A percentile compares a stretch with the other conserved stretches of the same genome.
Evolutionary conservation across 2,329 filamentous ascomycete genomes (phyloP).

Genomic region (Cercospora sp.): DNA sequence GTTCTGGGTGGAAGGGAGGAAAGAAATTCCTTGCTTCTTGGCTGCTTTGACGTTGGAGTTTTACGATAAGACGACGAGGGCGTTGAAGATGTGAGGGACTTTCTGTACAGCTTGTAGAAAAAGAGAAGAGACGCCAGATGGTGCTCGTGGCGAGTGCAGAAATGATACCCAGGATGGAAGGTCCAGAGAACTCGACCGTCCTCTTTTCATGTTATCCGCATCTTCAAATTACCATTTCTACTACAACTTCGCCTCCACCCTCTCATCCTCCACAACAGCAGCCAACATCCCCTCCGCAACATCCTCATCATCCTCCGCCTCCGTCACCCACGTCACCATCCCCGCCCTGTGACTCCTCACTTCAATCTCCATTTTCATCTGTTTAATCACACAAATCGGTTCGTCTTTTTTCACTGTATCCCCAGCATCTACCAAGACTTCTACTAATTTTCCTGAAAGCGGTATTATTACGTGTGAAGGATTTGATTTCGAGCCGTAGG

Average conservation of each 20-base stretch:
- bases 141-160: not conserved
- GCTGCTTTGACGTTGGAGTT: slow-evolving; percentile 91
- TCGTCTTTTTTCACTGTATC: slow-evolving; percentile 54
- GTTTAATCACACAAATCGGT: slow-evolving; percentile 59
- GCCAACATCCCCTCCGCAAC: slow-evolving; percentile 58
- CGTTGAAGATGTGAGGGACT: slow-evolving; percentile 28
- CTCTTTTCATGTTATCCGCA: too few species aligned
- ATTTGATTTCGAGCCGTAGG: slow-evolving; percentile 53
- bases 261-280: slow-evolving; percentile 48
- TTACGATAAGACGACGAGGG: slow-evolving; percentile 65
- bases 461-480: slow-evolving; percentile 57
- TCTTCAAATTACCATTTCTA: too few species aligned
- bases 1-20: slow-evolving; percentile 94
- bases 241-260: slow-evolving; percentile 31
- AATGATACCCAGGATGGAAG: not conserved
- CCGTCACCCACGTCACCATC: slow-evolving; percentile 52
- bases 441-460: slow-evolving; percentile 60
- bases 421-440: slow-evolving; percentile 57
- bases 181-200: not conserved
- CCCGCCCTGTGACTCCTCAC: slow-evolving; percentile 54
- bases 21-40: slow-evolving; percentile 89
- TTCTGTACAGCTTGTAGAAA: not conserved
- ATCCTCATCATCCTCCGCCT: slow-evolving; percentile 57
- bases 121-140: not conserved
- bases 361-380: slow-evolving; percentile 72